phyloP scores from a whole-genome alignment of 495 filamentous ascomycete species.

The Lichenothelia convexa region DNA sequence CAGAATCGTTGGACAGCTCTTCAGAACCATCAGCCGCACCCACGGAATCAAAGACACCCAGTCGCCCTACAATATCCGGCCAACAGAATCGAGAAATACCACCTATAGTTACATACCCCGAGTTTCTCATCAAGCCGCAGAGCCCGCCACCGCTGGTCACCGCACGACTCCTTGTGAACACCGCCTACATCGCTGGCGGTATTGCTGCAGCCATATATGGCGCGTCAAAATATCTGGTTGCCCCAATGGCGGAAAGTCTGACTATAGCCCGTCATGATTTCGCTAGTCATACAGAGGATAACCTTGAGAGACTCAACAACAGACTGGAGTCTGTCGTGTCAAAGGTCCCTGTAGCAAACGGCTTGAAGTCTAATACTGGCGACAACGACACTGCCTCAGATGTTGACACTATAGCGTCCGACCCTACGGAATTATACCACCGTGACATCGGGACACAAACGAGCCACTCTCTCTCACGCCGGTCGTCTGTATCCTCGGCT shows the following conservation, averaged over 20 bases:
- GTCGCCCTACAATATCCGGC: neutral
- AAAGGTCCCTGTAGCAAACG: slow-evolving; percentile 31
- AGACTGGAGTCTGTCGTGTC: slow-evolving; percentile 58
- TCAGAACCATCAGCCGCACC: neutral
- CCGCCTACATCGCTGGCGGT: slow-evolving; percentile 57
- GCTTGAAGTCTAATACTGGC: slow-evolving; percentile 7
- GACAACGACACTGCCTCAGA: slow-evolving; percentile 17
- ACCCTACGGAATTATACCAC: slow-evolving; percentile 79
- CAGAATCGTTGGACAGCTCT: neutral
- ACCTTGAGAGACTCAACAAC: slow-evolving; percentile 50
- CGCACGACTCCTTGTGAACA: slow-evolving; percentile 50
- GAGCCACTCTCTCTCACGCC: slow-evolving; percentile 30
- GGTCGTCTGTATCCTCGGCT: slow-evolving; percentile 15
- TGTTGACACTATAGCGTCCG: slow-evolving; percentile 32
- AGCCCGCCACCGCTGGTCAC: slow-evolving; percentile 69
- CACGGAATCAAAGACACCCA: neutral
- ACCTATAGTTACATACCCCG: slow-evolving; percentile 95
- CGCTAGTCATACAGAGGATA: slow-evolving; percentile 41
- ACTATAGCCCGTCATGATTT: slow-evolving; percentile 67
- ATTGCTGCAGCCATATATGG: slow-evolving; percentile 60
- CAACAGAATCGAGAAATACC: slow-evolving; percentile 32
- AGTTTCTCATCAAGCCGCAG: slow-evolving; percentile 53
- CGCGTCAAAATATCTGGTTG: slow-evolving; percentile 58
- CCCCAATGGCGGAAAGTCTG: slow-evolving; percentile 63
- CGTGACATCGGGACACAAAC: slow-evolving; percentile 81